Base-by-base conservation (phyloP, 805 yeast genomes). In the Wickerhamiella lipophila region DNA sequence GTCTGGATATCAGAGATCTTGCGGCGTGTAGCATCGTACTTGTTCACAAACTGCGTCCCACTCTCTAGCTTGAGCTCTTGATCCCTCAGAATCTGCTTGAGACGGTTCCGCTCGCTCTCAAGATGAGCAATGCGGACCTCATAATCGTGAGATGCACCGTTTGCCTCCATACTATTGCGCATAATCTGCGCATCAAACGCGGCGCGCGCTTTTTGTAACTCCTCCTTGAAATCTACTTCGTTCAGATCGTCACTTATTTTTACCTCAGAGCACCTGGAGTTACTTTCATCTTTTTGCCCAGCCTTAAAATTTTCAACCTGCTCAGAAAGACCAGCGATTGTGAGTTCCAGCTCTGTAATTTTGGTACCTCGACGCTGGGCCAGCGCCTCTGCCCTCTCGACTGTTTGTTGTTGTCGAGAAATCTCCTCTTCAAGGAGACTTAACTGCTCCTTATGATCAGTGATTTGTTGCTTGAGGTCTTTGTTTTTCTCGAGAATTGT, bases 401-500 rank as follows among this genome's bases (percentile, higher is more conserved):
- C 59, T 35, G 63, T 64, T 1, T 40, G 47, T 27, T 58, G 56
- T 39, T 63, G 64, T 15, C 56, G 57, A 3, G 54, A 56, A 0
- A 69, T 56, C 30, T 56, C 56, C 18, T 50, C 46, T 9, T 56
- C 46, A 11, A 58, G 50, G 22, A 53, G 56, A 8, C 53, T 56
- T 6, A 57, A 52, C 32, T 57, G 57, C n/a, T 49, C 50, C 25
- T 53, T 54, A 42, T 60, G 52, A 3, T 49, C 51, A 6, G 50
- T 52, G 32, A 60, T 47, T 44, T 59, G 60, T 1, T 52, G 56
- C 18, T 62, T 50, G 38, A 64, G 57, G 30, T 60, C 65, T 29
- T 61, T 57, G 51, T 61, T 64, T 48, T 61, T 59, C 22, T 60
- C 57, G 9, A 65, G 48, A 11, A 68, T 54, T 30, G 60, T 56